Percentiles rank a stretch among this genome's conserved stretches.
These are phyloP conservation scores for Psidium friedrichsthalianum DNA, from an alignment of 345 rosid genomes.

Conservation along the genomic window DNA sequence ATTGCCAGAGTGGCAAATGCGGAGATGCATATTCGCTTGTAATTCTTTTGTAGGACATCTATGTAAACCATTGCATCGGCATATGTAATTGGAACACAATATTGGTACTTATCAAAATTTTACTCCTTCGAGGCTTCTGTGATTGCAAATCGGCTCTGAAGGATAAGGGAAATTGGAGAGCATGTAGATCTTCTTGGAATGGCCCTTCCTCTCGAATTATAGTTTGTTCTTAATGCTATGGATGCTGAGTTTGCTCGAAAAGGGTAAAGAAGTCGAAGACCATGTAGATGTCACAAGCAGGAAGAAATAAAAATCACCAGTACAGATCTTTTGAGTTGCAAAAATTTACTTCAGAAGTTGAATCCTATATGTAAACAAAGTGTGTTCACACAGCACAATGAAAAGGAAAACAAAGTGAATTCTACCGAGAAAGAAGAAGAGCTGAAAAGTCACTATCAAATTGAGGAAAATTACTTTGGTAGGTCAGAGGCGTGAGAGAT, in stretches of 20 bases:
- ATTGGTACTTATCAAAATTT: background rate
- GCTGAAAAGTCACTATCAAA: rapidly evolving
- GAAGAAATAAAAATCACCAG: background rate
- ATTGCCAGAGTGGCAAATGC: background rate
- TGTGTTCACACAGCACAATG: background rate
- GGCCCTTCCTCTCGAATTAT: background rate
- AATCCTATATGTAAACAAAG: background rate
- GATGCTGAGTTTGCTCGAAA: background rate
- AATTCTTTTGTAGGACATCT: background rate
- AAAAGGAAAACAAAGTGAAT: background rate
- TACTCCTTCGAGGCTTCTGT: background rate
- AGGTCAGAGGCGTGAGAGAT: too few species aligned
- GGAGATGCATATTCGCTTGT: background rate
- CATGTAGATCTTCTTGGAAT: background rate
- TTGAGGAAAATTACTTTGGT: too few species aligned
- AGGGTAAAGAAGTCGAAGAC: background rate
- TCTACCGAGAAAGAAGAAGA: background rate
- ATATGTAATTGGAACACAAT: background rate
- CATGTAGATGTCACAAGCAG: background rate
- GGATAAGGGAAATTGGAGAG: background rate
- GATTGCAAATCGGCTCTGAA: background rate
- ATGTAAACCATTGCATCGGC: background rate
- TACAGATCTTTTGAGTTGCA: background rate
- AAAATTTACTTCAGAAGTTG: background rate
- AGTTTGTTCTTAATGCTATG: background rate